phyloP scores from a whole-genome alignment of 2,329 filamentous ascomycete genomes.

The Neocucurbitaria cava region DNA sequence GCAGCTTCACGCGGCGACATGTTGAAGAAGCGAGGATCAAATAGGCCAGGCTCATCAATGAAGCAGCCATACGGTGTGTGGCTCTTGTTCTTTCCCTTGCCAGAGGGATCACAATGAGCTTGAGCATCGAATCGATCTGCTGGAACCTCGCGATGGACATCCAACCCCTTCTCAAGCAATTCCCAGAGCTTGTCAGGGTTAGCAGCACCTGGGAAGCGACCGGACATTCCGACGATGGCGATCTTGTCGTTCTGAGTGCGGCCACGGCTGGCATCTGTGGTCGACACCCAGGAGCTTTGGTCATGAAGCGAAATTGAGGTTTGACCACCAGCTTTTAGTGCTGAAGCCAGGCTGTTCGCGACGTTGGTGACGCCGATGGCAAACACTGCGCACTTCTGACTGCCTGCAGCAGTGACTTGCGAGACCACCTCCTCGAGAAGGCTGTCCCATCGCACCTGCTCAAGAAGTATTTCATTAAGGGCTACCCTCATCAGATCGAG shows the following conservation, averaged over 20 bases:
- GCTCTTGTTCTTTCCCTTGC: conserved; percentile 77
- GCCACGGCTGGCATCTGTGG: conserved; percentile 42
- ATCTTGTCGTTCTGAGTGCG: conserved; percentile 70
- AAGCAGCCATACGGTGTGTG: conserved; percentile 80
- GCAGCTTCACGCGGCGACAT: conserved; percentile 83
- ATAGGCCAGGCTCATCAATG: conserved; percentile 76
- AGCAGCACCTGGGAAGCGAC: conserved; percentile 76
- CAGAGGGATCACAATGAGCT: conserved; percentile 73
- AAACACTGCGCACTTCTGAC: conserved; percentile 53
- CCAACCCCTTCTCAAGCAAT: conserved; percentile 74
- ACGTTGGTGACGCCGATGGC: conserved; percentile 61
- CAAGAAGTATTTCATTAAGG: conserved; percentile 55
- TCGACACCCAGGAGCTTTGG: conserved; percentile 52
- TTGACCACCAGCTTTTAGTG: conserved; percentile 59
- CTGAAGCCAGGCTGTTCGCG: conserved; percentile 62
- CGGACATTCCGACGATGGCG: conserved; percentile 84
- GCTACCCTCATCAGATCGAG: conserved; percentile 54
- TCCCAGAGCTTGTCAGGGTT: conserved; percentile 78
- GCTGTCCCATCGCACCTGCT: conserved; percentile 58
- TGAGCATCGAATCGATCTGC: conserved; percentile 76
- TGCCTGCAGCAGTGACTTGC: conserved; percentile 53
- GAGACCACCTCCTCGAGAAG: conserved; percentile 57
- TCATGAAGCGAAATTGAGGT: conserved; percentile 52
- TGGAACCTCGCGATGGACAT: conserved; percentile 73
- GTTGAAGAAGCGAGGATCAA: conserved; percentile 86